Evolutionary conservation across 306 rosid species (phyloP), one percentile per base, ranked within the genome.

Genomic region (Rosa chinensis): DNA sequence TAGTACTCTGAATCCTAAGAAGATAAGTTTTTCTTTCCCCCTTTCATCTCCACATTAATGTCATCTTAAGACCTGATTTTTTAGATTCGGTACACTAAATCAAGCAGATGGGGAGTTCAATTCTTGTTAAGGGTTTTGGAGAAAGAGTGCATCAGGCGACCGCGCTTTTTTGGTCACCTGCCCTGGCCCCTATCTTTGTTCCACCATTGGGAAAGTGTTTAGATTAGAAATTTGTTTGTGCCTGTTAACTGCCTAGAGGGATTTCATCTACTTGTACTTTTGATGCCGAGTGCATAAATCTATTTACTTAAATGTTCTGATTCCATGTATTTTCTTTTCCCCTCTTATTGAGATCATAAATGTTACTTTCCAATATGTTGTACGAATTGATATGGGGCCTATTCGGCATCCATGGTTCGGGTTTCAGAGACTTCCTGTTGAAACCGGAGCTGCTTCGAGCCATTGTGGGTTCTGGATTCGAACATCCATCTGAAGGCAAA

Each of bases 401-500:
- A 91, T 66, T 91, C 63, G 96, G 96, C 75, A 91, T 91, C 78
- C 96, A 91, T 78, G 89, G 96, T 84, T 91, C 96, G 14, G 14
- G 93, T 69, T 91, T 91, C 80, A 84, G 96, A 70, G 96, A 91
- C 89, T 91, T 91, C 85, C 80, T 91, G 83, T 76, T 91, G 93
- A 89, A 89, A 74, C 96, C 96, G 14, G 96, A 91, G 91, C 96
- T 91, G 81, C 93, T 91, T 74, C 91, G 91, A 53, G 90, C 96
- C 37, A 91, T 91, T 78, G 93, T 91, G 78, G 91, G 89, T 86
- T 91, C 93, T 0, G 96, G 96, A 50, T 91, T 91, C 79, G 96
- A 91, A 87, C 96, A 91, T 87, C 96, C 96, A 45, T 91, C 96
- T 10, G 96, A 91, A 91, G 96, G 96, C 91, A 91, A 82, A 83